phyloP scores from a whole-genome alignment of 2,329 filamentous ascomycete species.

The Chrysoporthe austroafricana region DNA sequence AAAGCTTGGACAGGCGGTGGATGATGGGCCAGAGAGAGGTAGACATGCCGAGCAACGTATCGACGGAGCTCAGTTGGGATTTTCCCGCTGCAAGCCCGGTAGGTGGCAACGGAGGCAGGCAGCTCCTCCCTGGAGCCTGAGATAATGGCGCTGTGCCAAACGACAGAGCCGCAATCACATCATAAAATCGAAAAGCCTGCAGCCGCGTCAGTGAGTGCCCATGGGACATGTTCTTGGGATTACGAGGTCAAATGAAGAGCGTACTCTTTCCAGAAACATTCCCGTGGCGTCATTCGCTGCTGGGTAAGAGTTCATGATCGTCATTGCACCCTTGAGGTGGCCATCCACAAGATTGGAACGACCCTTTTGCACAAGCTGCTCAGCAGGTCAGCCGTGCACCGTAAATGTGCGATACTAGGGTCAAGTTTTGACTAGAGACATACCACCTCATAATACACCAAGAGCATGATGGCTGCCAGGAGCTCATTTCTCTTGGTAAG shows the following conservation, averaged over 20 bases:
- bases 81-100: slow-evolving; percentile 49
- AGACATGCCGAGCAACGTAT: slow-evolving; percentile 64
- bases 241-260: slow-evolving; percentile 27
- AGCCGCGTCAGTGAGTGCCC: not conserved
- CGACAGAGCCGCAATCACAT: slow-evolving; percentile 66
- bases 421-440: slow-evolving; percentile 35
- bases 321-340: slow-evolving; percentile 65
- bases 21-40: slow-evolving; percentile 67
- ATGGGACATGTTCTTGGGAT: not conserved
- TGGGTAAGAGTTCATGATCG: slow-evolving; percentile 58
- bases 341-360: slow-evolving; percentile 63
- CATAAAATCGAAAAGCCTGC: slow-evolving; percentile 67
- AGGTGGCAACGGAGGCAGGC: slow-evolving; percentile 51
- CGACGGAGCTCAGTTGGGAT: slow-evolving; percentile 53
- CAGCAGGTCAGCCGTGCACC: slow-evolving; percentile 25
- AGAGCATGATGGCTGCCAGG: slow-evolving; percentile 62
- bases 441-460: slow-evolving; percentile 68
- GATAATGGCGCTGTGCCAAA: slow-evolving; percentile 62
- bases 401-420: too few relatives aligned
- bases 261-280: slow-evolving; percentile 62
- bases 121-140: slow-evolving; percentile 50
- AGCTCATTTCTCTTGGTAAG: slow-evolving; percentile 58
- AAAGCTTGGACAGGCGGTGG: slow-evolving; percentile 61
- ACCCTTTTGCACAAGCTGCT: slow-evolving; percentile 63
- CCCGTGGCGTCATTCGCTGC: slow-evolving; percentile 54